Percentiles rank a stretch among this genome's conserved stretches.
Conservation (phyloP, 805 yeast genomes). For the Metschnikowia matae region DNA sequence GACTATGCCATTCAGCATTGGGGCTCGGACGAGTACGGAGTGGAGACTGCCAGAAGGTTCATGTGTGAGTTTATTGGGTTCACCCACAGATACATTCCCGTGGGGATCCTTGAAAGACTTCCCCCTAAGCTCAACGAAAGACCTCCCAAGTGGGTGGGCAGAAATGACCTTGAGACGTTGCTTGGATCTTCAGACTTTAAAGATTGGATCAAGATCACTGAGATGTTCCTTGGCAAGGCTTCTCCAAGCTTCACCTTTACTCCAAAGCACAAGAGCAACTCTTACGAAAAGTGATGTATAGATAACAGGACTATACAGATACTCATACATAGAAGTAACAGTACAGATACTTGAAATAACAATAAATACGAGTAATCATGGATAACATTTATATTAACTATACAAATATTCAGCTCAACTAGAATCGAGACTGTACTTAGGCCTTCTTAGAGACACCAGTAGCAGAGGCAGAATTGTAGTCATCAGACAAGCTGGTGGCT, state of each 20-base stretch:
- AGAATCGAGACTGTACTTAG: not conserved
- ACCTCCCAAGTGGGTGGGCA: slow-evolving; percentile 89
- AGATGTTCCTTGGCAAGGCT: slow-evolving; percentile 89
- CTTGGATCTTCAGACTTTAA: slow-evolving; percentile 78
- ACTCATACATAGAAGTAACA: no score
- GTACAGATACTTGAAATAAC: not conserved
- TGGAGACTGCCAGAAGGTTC: slow-evolving; percentile 80
- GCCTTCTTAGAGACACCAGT: slow-evolving; percentile 1
- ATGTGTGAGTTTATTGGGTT: slow-evolving; percentile 93
- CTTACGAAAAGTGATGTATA: slow-evolving; percentile 36
- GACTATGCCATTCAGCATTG: slow-evolving; percentile 88
- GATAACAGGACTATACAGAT: no score
- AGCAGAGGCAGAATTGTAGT: slow-evolving; percentile 47
- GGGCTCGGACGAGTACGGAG: slow-evolving; percentile 96
- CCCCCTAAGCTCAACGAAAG: slow-evolving; percentile 91
- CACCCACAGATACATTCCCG: slow-evolving; percentile 91
- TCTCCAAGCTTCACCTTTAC: slow-evolving; percentile 69
- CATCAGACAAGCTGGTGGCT: slow-evolving; percentile 59
- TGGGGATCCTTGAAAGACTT: slow-evolving; percentile 82
- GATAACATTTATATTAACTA: not conserved
- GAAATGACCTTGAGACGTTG: slow-evolving; percentile 88
- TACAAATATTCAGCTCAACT: not conserved
- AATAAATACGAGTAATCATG: no score
- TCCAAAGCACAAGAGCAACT: slow-evolving; percentile 94
- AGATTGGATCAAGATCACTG: slow-evolving; percentile 96